Evolutionary conservation across 345 rosid genomes (phyloP).

Genomic region (Pistacia integerrima): DNA sequence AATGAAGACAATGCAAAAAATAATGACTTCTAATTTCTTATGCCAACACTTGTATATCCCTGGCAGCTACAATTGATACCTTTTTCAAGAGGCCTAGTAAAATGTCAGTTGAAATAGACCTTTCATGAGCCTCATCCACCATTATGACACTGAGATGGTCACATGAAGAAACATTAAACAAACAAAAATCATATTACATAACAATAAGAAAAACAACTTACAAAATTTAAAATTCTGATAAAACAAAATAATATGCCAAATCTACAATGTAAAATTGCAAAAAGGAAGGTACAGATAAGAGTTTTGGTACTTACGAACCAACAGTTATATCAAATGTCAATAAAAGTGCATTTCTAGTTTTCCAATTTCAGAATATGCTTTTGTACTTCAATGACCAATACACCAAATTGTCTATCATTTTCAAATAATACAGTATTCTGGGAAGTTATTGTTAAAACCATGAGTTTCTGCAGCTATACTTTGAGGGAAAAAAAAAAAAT

Average conservation of each 20-base stretch:
- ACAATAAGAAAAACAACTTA: background rate
- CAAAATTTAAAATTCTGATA: background rate
- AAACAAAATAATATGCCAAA: conserved; percentile 1
- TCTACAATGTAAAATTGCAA: background rate
- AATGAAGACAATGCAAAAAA: conserved; percentile 4
- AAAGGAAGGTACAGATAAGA: background rate
- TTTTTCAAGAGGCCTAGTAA: conserved; percentile 92
- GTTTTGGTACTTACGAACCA: background rate
- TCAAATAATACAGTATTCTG: background rate
- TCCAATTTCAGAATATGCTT: conserved; percentile 8
- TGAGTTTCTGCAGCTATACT: background rate
- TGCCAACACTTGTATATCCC: conserved; percentile 7
- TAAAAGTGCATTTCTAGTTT: conserved; percentile 1
- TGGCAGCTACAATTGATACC: conserved; percentile 39
- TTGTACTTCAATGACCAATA: background rate
- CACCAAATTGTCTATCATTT: background rate
- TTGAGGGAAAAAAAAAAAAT: background rate
- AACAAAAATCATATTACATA: background rate
- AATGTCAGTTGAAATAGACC: conserved; percentile 95
- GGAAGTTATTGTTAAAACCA: background rate
- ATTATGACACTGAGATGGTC: conserved; percentile 74
- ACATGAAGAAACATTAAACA: background rate
- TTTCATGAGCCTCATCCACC: conserved; percentile 99
- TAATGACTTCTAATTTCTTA: conserved; percentile 5
- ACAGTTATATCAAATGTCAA: background rate